Evolutionary conservation across 352 stramenopile species (phyloP), one percentile per base, ranked within the genome.

Genomic region (Phytopythium delawarense): DNA sequence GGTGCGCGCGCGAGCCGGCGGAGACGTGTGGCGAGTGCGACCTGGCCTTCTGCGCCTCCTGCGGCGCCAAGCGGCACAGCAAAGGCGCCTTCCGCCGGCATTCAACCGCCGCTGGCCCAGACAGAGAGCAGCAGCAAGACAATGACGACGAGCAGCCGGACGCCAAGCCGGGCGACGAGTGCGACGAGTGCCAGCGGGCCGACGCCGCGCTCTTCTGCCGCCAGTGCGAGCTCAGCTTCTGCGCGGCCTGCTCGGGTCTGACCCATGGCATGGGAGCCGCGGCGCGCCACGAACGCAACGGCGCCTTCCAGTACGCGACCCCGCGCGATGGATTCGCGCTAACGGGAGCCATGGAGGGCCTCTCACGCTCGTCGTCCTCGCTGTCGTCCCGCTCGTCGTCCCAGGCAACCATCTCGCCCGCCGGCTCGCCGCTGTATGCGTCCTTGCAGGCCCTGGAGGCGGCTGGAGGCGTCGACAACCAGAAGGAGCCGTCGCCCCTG

Each of bases 181-280:
- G 82, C 53, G 78, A 88, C 39, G 78, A 88, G 52, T 91, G 82
- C 45, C 18, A 42, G 3, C 32, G 51, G 30, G 16, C 28, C 0
- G 7, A 45, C 18, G 79, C 79, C 7, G 65, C 67, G 15, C 59
- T 87, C 42, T 54, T 53, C 34, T 91, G 79, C 51, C 52, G 53
- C 12, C 70, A 71, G 40, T 91, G 81, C 53, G 74, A 80, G 49
- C 67, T 91, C 23, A 54, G 67, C 28, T 71, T 81, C 53, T 91
- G 82, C 49, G 58, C 59, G 9, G 12, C 23, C 7, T 91, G 82
- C 52, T 76, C 70, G 23, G 9, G 46, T 9, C 4, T 35, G 46
- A 35, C 23, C 21, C 46, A 52, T 23, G 23, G 9, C 4, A 34
- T 35, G 21, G 46, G 46, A 7, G 18, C 46, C 13, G 23, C 23